Evolutionary conservation across 176 grass and related monocot genomes (phyloP).

Genomic region (Elaeis guineensis): DNA sequence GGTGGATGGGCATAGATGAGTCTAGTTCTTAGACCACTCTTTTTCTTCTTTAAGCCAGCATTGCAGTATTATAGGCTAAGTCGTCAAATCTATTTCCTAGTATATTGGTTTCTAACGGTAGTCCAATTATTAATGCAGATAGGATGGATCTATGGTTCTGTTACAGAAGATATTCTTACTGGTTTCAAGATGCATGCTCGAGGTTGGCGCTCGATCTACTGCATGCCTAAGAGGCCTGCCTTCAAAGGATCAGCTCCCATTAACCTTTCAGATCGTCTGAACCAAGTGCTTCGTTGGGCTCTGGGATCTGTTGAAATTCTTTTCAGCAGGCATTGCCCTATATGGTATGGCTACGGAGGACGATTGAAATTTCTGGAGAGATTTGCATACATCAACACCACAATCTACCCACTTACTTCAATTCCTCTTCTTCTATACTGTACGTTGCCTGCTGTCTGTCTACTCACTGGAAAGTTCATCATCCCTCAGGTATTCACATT

Average conservation of each 20-base stretch:
- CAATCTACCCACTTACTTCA: constrained; percentile 80
- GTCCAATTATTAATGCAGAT: constrained; percentile 37
- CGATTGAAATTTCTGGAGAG: constrained; percentile 77
- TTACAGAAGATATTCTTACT: constrained; percentile 90
- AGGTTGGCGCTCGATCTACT: constrained; percentile 81
- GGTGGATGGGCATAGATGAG: too few relatives aligned
- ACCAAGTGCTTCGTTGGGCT: constrained; percentile 88
- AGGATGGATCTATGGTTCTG: constrained; percentile 95
- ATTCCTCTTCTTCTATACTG: constrained; percentile 76
- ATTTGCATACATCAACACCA: constrained; percentile 88
- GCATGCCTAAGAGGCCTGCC: constrained; percentile 74
- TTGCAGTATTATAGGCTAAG: too few relatives aligned
- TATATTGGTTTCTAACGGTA: too few relatives aligned
- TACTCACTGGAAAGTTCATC: constrained; percentile 85
- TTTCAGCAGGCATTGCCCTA: constrained; percentile 84
- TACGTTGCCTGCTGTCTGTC: constrained; percentile 71
- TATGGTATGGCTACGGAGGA: constrained; percentile 86
- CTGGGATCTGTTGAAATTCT: constrained; percentile 90
- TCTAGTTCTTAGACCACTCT: too few relatives aligned
- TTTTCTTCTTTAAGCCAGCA: too few relatives aligned
- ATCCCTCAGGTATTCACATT: constrained; percentile 55
- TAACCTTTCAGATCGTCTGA: constrained; percentile 86
- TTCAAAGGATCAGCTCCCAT: constrained; percentile 92
- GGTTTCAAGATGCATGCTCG: constrained; percentile 95
- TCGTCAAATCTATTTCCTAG: too few relatives aligned